Conservation (phyloP, 1,284 basidiomycete species). For the Gymnopus androsaceus region DNA sequence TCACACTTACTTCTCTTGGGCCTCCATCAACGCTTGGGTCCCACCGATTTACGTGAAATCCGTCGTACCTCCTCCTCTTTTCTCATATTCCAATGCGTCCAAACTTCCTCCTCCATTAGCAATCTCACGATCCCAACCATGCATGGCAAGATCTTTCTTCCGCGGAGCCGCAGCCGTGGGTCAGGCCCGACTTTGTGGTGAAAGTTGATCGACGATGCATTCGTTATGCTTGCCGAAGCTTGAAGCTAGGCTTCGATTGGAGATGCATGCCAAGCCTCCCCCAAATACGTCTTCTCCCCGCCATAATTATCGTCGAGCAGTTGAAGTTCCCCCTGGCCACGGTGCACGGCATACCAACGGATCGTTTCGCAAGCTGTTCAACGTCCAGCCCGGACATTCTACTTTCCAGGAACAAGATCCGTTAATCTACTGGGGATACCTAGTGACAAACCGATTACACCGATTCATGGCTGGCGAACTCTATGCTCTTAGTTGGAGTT, state of each 20-base stretch:
- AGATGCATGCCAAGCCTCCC: conserved; percentile 51
- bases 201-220: conserved; percentile 95
- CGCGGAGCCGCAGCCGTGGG: conserved; percentile 57
- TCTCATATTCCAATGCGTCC: conserved; percentile 64
- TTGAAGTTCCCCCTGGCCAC: conserved; percentile 3
- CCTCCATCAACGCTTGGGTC: conserved; percentile 88
- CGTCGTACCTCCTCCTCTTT: conserved; percentile 42
- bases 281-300: conserved; percentile 5
- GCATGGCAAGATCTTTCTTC: conserved; percentile 55
- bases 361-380: conserved; percentile 3
- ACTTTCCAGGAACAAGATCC: conserved; percentile 49
- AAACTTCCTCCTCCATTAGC: conserved; percentile 57
- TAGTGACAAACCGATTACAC: conserved; percentile 88
- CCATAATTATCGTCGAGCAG: conserved; percentile 10
- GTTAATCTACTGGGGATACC: conserved; percentile 92
- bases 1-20: conserved; percentile 86
- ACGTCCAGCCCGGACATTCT: background rate
- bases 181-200: conserved; percentile 83
- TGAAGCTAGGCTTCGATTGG: conserved; percentile 80
- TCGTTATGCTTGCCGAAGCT: conserved; percentile 93
- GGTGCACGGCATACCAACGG: conserved; percentile 13
- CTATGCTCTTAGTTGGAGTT: conserved; percentile 88
- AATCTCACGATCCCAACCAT: conserved; percentile 61
- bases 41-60: conserved; percentile 66
- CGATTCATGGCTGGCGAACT: conserved; percentile 96